These are phyloP conservation scores for Datura wrightii DNA, from an alignment of 257 asterid species.

Conservation along the genomic window DNA sequence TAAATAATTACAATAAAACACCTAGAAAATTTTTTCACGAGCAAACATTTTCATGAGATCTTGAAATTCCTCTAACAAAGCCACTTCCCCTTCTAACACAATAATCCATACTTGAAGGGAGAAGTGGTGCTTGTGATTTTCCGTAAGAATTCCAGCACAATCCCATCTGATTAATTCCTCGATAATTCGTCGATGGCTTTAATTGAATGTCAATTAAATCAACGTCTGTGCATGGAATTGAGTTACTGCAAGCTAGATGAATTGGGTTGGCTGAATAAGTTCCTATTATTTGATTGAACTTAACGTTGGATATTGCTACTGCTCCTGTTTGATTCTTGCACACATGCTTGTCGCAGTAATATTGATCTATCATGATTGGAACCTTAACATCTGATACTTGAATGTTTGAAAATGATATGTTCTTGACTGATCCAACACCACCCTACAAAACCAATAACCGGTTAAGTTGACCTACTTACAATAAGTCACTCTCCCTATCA, in stretches of 20 bases:
- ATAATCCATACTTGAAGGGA: constrained; percentile 63
- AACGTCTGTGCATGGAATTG: constrained; percentile 68
- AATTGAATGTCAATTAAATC: constrained; percentile 53
- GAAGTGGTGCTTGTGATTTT: constrained; percentile 58
- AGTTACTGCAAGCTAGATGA: constrained; percentile 75
- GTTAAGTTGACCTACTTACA: neutral
- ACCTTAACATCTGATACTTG: constrained; percentile 61
- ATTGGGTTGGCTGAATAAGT: constrained; percentile 68
- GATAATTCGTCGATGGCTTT: constrained; percentile 40
- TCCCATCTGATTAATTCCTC: constrained; percentile 42
- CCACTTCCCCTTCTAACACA: constrained; percentile 70
- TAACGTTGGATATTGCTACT: constrained; percentile 67
- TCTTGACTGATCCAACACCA: constrained; percentile 69
- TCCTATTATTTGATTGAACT: constrained; percentile 61
- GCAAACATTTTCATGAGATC: constrained; percentile 63
- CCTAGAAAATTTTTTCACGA: neutral
- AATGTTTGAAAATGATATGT: constrained; percentile 66
- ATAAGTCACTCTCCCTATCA: neutral
- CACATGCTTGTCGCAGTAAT: constrained; percentile 64
- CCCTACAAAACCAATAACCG: constrained; percentile 47
- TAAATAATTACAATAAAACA: constrained; percentile 1
- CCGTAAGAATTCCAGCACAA: constrained; percentile 78
- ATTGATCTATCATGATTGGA: constrained; percentile 80
- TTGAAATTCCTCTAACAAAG: constrained; percentile 54
- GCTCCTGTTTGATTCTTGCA: constrained; percentile 81